A percentile compares a stretch with the other conserved stretches of the same genome.
Evolutionary conservation across 148 eudicot species (phyloP).

Genomic region (Rhododendron griersonianum): DNA sequence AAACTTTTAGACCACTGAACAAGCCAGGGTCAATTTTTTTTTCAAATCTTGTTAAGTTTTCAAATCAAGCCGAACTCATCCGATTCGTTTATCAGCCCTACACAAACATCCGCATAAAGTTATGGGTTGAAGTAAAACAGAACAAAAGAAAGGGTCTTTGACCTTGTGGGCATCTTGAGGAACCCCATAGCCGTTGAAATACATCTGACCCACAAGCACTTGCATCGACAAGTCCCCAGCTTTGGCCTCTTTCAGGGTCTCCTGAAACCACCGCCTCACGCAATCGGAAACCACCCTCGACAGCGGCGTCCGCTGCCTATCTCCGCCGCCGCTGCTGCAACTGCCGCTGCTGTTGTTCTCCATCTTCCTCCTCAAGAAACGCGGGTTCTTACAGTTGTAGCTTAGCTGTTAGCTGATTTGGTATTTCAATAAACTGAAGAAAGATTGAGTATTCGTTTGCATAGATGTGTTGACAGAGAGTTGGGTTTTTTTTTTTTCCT

Average conservation of each 20-base stretch:
- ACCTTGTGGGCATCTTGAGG: slow-evolving; percentile 68
- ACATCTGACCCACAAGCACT: slow-evolving; percentile 84
- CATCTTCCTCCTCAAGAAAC: slow-evolving; percentile 8
- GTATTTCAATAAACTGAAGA: neutral
- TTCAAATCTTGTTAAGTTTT: neutral
- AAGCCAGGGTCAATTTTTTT: neutral
- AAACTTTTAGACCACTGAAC: too few relatives aligned
- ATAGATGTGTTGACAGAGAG: neutral
- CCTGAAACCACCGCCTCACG: slow-evolving; percentile 58
- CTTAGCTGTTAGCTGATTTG: slow-evolving; percentile 2
- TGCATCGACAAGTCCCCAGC: slow-evolving; percentile 69
- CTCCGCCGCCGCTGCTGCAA: slow-evolving; percentile 13
- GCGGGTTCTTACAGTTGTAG: neutral
- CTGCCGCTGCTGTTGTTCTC: slow-evolving; percentile 12
- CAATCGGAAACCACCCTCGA: slow-evolving; percentile 74
- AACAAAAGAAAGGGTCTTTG: neutral
- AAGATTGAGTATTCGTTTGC: neutral
- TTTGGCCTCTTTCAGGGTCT: slow-evolving; percentile 68
- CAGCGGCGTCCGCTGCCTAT: slow-evolving; percentile 30
- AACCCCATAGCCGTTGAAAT: slow-evolving; percentile 62
- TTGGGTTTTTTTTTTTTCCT: neutral
- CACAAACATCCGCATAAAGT: neutral
- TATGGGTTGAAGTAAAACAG: neutral
- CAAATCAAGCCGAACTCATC: neutral
- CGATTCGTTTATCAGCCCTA: neutral